These are phyloP conservation scores for Dioscorea cayenensis DNA, from an alignment of 116 monocot species.

Conservation along the genomic window DNA sequence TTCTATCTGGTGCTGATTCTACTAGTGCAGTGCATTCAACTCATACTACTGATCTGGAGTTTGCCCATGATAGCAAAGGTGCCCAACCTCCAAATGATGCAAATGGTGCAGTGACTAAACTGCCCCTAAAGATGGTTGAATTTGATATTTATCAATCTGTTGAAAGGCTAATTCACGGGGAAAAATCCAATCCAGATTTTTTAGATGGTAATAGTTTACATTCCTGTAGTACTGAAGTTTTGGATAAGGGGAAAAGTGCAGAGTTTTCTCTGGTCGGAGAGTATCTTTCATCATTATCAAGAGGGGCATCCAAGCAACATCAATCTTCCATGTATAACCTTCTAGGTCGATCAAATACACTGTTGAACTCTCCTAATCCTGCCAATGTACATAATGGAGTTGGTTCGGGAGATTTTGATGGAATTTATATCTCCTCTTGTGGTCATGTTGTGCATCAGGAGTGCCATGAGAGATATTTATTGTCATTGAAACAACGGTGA, in stretches of 20 bases:
- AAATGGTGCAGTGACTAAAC: constrained; percentile 1
- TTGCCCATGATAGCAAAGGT: constrained; percentile 22
- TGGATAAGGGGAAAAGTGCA: constrained; percentile 11
- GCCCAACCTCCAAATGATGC: constrained; percentile 18
- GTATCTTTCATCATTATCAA: constrained; percentile 26
- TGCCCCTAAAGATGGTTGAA: constrained; percentile 48
- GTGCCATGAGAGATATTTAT: constrained; percentile 76
- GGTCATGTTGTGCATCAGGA: constrained; percentile 96
- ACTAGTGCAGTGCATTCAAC: constrained; percentile 13
- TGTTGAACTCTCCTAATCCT: constrained; percentile 19
- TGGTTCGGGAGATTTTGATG: constrained; percentile 72
- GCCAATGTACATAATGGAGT: constrained; percentile 15
- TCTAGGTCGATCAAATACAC: constrained; percentile 13
- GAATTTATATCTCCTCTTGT: constrained; percentile 93
- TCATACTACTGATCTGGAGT: constrained; percentile 18
- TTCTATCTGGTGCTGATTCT: constrained; percentile 18
- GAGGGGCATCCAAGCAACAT: constrained; percentile 19
- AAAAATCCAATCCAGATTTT: constrained; percentile 9
- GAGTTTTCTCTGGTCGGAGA: constrained; percentile 24
- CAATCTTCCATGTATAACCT: constrained; percentile 11
- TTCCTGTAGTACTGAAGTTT: constrained; percentile 7
- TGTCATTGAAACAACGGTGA: constrained; percentile 84
- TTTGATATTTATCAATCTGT: constrained; percentile 46
- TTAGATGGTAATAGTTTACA: constrained; percentile 1
- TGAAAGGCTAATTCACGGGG: constrained; percentile 18